Conservation (phyloP, 169 alveolate genomes). For the Perkinsus olseni region DNA sequence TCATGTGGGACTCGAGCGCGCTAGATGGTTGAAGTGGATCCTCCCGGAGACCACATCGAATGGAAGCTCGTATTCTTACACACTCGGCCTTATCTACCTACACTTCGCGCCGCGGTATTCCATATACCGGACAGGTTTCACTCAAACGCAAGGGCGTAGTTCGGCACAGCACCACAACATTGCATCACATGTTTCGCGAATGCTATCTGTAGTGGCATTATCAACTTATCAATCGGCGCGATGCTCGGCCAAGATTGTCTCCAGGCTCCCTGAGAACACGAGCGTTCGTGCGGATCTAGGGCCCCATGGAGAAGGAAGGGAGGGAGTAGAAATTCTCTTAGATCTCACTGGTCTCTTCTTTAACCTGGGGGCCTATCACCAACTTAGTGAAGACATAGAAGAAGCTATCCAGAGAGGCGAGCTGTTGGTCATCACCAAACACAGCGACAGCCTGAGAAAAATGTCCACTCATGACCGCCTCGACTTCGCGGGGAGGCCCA, state of each 20-base stretch:
- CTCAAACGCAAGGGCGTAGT: too few relatives aligned
- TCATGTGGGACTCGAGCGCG: too few relatives aligned
- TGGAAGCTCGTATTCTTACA: too few relatives aligned
- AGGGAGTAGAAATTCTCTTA: not conserved
- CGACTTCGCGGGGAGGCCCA: not conserved
- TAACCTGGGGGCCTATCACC: not conserved
- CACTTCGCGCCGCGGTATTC: too few relatives aligned
- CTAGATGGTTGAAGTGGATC: too few relatives aligned
- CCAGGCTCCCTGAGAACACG: not conserved
- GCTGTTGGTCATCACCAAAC: not conserved
- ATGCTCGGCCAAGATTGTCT: not conserved
- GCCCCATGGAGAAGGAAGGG: not conserved
- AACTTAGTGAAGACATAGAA: not conserved
- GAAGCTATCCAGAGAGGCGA: not conserved
- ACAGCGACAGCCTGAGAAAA: not conserved
- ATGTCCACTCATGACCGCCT: not conserved
- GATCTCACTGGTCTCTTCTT: not conserved
- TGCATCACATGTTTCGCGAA: not conserved
- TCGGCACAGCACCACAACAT: not conserved
- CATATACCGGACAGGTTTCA: too few relatives aligned
- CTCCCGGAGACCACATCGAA: too few relatives aligned
- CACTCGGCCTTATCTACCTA: too few relatives aligned
- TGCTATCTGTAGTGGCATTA: not conserved
- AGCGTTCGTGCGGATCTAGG: not conserved
- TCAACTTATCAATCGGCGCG: not conserved